Conservation (phyloP, 176 grass and related monocot species). For the Raddia guianensis region DNA sequence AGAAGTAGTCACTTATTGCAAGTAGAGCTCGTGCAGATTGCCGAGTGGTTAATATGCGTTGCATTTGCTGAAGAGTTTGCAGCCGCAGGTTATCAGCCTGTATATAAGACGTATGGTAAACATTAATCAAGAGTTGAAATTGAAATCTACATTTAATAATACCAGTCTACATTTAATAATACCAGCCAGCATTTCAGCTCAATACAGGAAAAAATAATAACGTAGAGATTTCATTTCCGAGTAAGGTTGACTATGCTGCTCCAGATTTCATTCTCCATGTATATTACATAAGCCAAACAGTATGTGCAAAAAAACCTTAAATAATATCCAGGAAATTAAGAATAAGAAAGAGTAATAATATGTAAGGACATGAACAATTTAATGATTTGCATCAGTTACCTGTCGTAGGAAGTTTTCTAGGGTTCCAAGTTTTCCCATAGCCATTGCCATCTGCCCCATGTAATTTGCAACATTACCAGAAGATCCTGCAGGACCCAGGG, state of each 20-base stretch:
- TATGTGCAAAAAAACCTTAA: background rate
- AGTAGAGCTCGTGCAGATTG: conserved; percentile 89
- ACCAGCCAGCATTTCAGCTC: background rate
- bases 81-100: conserved; percentile 94
- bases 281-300: background rate
- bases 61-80: conserved; percentile 91
- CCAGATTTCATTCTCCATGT: conserved; percentile 13
- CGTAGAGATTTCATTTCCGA: conserved; percentile 1
- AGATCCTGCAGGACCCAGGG: conserved; percentile 57
- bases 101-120: conserved; percentile 41
- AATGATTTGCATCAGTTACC: conserved; percentile 53
- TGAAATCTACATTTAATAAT: background rate
- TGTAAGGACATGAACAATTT: conserved; percentile 28
- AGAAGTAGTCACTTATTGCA: conserved; percentile 89
- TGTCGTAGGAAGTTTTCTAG: conserved; percentile 90
- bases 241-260: conserved; percentile 6
- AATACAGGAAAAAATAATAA: conserved; percentile 7
- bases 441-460: conserved; percentile 98
- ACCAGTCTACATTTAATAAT: background rate
- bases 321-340: conserved; percentile 21
- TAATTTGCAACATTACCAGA: conserved; percentile 86
- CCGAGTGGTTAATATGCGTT: conserved; percentile 82
- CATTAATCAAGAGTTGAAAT: background rate
- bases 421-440: conserved; percentile 90
- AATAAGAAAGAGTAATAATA: conserved; percentile 5